A percentile compares a stretch with the other conserved stretches of the same genome.
Evolutionary conservation across 208 protist genomes (phyloP).

Genomic region (Hexamita inflata): DNA sequence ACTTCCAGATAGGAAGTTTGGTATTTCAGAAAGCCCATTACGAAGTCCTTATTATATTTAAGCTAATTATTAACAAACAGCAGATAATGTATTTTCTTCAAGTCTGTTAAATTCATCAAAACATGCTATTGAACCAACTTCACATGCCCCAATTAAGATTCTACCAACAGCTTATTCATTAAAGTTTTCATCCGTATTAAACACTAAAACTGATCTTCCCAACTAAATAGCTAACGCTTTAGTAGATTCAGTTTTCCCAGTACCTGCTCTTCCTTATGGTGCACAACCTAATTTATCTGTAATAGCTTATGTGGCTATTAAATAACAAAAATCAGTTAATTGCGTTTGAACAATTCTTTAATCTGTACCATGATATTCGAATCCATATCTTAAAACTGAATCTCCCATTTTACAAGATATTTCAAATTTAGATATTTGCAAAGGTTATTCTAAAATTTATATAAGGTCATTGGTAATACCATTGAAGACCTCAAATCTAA

Average conservation of each 20-base stretch:
- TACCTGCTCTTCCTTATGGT: slow-evolving; percentile 90
- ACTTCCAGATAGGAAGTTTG: slow-evolving; percentile 70
- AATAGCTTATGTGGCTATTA: too few species aligned
- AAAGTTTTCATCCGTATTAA: slow-evolving; percentile 96
- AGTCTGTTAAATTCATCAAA: slow-evolving; percentile 97
- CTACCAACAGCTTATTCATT: slow-evolving; percentile 92
- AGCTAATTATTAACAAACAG: slow-evolving; percentile 93
- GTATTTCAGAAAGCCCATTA: slow-evolving; percentile 66
- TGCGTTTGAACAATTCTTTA: too few species aligned
- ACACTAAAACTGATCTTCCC: slow-evolving; percentile 87
- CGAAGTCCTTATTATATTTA: slow-evolving; percentile 85
- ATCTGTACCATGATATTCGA: too few species aligned
- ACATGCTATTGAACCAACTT: slow-evolving; percentile 92
- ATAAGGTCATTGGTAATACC: too few species aligned
- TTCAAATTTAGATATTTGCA: too few species aligned
- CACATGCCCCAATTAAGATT: slow-evolving; percentile 93
- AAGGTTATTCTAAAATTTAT: too few species aligned
- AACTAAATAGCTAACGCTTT: slow-evolving; percentile 81
- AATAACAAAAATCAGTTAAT: too few species aligned
- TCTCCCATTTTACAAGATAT: too few species aligned
- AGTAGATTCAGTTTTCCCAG: slow-evolving; percentile 90
- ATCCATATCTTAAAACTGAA: too few species aligned
- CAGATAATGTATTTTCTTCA: slow-evolving; percentile 87
- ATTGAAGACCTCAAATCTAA: too few species aligned
- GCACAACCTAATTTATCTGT: too few species aligned